phyloP scores from a whole-genome alignment of 805 yeast genomes.

The Lachancea meyersii region DNA sequence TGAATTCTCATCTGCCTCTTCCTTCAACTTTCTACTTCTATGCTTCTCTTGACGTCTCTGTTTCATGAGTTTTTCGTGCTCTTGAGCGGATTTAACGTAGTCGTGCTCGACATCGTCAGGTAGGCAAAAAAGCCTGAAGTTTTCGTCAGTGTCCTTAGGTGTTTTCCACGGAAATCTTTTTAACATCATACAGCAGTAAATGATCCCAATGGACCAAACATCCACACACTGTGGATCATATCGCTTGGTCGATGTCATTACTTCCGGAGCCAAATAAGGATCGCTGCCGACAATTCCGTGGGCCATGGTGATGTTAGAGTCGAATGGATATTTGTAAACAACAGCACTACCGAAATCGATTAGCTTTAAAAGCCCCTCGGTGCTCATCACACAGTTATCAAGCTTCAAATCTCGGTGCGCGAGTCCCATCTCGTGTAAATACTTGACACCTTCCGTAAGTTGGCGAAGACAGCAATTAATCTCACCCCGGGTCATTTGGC shows the following conservation, averaged over 20 bases:
- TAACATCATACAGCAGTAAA: conserved; percentile 80
- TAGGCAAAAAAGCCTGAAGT: conserved; percentile 58
- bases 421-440: conserved; percentile 69
- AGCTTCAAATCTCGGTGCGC: conserved; percentile 80
- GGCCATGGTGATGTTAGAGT: conserved; percentile 49
- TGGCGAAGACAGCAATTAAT: conserved; percentile 78
- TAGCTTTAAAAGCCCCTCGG: conserved; percentile 65
- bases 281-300: conserved; percentile 82
- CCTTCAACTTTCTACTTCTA: conserved; percentile 4
- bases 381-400: conserved; percentile 76
- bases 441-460: conserved; percentile 62
- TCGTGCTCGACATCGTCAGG: conserved; percentile 74
- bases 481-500: conserved; percentile 73
- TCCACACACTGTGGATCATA: conserved; percentile 78
- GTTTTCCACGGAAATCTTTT: conserved; percentile 86
- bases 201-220: conserved; percentile 79
- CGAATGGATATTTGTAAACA: conserved; percentile 72
- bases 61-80: conserved; percentile 57
- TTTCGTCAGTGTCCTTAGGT: conserved; percentile 63
- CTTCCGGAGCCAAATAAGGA: conserved; percentile 84
- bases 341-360: conserved; percentile 85
- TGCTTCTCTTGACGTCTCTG: conserved; percentile 35
- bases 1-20: not conserved
- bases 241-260: conserved; percentile 41
- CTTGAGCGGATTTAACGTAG: conserved; percentile 62